phyloP scores from a whole-genome alignment of 768 basidiomycete genomes.

The Suillus brevipes region DNA sequence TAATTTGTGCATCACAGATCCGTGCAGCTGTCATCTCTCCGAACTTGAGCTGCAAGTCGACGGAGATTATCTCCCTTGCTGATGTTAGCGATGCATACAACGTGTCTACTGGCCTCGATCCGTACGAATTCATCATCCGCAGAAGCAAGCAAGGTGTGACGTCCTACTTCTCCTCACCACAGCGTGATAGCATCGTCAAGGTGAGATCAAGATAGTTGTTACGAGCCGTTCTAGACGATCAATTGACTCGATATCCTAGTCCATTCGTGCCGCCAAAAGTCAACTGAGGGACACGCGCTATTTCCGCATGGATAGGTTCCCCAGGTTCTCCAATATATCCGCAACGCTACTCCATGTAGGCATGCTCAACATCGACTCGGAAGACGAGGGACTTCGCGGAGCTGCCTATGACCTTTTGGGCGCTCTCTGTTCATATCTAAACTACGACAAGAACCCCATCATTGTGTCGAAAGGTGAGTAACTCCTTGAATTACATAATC shows the following conservation, averaged over 20 bases:
- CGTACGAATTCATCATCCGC: constrained; percentile 80
- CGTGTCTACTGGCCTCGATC: constrained; percentile 72
- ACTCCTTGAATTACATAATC: background rate
- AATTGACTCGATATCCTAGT: constrained; percentile 38
- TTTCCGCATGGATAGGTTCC: constrained; percentile 60
- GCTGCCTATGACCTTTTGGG: constrained; percentile 81
- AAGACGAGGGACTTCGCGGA: constrained; percentile 74
- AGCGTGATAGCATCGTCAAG: constrained; percentile 74
- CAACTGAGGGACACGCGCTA: constrained; percentile 57
- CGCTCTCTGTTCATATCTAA: constrained; percentile 74
- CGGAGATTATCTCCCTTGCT: constrained; percentile 75
- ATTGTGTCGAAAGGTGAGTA: constrained; percentile 66
- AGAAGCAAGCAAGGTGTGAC: constrained; percentile 69
- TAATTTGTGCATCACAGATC: constrained; percentile 40
- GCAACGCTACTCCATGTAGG: constrained; percentile 87
- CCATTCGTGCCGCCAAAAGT: constrained; percentile 75
- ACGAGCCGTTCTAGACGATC: background rate
- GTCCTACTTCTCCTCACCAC: constrained; percentile 71
- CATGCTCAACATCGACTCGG: constrained; percentile 71
- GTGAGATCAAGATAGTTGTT: constrained; percentile 34
- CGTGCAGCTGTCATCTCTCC: constrained; percentile 75
- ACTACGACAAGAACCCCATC: constrained; percentile 71
- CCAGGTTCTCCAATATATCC: constrained; percentile 80
- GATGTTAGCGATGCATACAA: constrained; percentile 90
- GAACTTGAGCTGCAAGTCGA: constrained; percentile 68